A percentile compares a stretch with the other conserved stretches of the same genome.
phyloP scores from a whole-genome alignment of 257 asterid species.

The Solanum virginianum region DNA sequence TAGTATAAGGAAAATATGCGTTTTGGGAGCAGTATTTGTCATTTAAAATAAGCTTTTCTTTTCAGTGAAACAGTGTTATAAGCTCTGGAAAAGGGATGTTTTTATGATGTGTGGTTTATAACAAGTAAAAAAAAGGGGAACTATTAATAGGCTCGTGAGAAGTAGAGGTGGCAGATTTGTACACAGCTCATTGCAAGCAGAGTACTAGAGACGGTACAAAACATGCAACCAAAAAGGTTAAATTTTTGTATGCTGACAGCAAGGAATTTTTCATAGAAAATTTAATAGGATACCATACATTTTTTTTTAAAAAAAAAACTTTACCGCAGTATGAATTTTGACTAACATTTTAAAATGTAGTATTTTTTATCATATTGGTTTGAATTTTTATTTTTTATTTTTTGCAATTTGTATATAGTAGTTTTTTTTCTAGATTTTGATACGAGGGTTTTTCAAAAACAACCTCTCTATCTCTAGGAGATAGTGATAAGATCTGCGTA shows the following conservation, averaged over 20 bases:
- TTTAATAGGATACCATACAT: neutral
- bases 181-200: slow-evolving; percentile 16
- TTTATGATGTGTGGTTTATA: neutral
- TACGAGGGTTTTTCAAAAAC: too few relatives aligned
- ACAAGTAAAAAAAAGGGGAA: neutral
- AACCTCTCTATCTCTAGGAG: too few relatives aligned
- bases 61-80: neutral
- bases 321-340: too few relatives aligned
- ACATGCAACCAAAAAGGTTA: neutral
- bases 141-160: slow-evolving; percentile 44
- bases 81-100: neutral
- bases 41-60: neutral
- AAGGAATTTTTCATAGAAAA: neutral
- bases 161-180: neutral
- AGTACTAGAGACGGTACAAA: neutral
- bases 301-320: too few relatives aligned
- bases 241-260: neutral
- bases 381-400: too few relatives aligned
- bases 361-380: too few relatives aligned
- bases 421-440: too few relatives aligned
- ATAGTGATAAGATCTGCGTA: too few relatives aligned
- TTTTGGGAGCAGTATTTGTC: slow-evolving; percentile 1
- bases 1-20: neutral
- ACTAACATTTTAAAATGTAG: too few relatives aligned
- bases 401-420: too few relatives aligned